These are phyloP conservation scores for Agaricus subrufescens DNA, from an alignment of 768 basidiomycete genomes.

Conservation along the genomic window DNA sequence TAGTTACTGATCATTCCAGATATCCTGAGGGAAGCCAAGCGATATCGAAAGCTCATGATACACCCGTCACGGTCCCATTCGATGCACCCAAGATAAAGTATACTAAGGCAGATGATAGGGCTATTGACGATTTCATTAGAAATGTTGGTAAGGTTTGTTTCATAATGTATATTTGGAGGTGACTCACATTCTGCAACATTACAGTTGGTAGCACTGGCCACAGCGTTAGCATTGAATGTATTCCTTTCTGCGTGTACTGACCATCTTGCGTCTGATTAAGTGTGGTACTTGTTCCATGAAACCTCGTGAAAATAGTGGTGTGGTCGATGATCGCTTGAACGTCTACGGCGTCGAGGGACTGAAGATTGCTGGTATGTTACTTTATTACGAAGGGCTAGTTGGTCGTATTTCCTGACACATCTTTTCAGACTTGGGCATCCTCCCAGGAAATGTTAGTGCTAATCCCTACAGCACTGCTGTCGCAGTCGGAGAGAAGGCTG, in stretches of 20 bases:
- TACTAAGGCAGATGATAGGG: slow-evolving; percentile 34
- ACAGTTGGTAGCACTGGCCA: slow-evolving; percentile 41
- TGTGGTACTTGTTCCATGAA: slow-evolving; percentile 70
- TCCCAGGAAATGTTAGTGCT: slow-evolving; percentile 9
- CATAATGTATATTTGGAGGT: not conserved
- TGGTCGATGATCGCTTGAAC: slow-evolving; percentile 57
- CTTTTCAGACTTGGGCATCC: slow-evolving; percentile 4
- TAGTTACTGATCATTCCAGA: slow-evolving; percentile 26
- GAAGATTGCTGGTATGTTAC: slow-evolving; percentile 39
- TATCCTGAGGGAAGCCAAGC: slow-evolving; percentile 32
- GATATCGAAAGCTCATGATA: slow-evolving; percentile 14
- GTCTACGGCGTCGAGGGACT: slow-evolving; percentile 57
- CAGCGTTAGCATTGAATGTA: slow-evolving; percentile 28
- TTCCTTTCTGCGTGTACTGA: not conserved
- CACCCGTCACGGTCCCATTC: slow-evolving; percentile 30
- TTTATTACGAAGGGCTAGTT: no score
- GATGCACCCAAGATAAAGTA: slow-evolving; percentile 33
- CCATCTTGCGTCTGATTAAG: slow-evolving; percentile 21
- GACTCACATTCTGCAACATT: not conserved
- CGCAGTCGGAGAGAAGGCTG: slow-evolving; percentile 59
- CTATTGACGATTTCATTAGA: slow-evolving; percentile 35
- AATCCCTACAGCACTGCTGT: slow-evolving; percentile 40
- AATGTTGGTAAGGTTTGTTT: slow-evolving; percentile 21
- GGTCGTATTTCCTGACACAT: slow-evolving; percentile 12
- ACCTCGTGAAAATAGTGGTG: slow-evolving; percentile 49